Evolutionary conservation across 1,284 basidiomycete genomes (phyloP).

Genomic region (Leucoagaricus sp.): DNA sequence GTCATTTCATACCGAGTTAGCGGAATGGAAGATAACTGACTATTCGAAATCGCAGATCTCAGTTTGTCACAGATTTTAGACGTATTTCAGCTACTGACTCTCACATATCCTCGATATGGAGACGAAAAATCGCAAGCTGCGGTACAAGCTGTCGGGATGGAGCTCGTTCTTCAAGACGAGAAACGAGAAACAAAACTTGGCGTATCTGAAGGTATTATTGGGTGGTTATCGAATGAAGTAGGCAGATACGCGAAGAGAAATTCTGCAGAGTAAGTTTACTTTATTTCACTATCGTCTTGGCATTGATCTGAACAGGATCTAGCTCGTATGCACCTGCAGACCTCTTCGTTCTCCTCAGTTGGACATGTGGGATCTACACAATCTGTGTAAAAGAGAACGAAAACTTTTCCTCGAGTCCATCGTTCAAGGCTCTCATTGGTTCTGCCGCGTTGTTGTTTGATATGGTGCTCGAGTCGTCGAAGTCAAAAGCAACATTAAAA

Average conservation of each 20-base stretch:
- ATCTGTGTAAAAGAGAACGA: slow-evolving; percentile 45
- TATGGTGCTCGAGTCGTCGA: slow-evolving; percentile 49
- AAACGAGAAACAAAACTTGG: slow-evolving; percentile 47
- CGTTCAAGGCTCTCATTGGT: slow-evolving; percentile 52
- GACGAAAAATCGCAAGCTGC: slow-evolving; percentile 72
- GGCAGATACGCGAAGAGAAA: slow-evolving; percentile 51
- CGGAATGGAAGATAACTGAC: neutral
- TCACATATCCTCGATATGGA: slow-evolving; percentile 77
- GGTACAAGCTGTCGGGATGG: slow-evolving; percentile 65
- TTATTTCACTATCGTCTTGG: slow-evolving; percentile 10
- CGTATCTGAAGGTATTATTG: slow-evolving; percentile 68
- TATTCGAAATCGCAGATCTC: slow-evolving; percentile 50
- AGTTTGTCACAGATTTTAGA: slow-evolving; percentile 66
- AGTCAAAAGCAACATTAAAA: slow-evolving; percentile 60
- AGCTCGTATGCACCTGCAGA: slow-evolving; percentile 66
- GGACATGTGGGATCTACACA: slow-evolving; percentile 69
- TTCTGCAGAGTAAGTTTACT: slow-evolving; percentile 46
- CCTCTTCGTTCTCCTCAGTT: slow-evolving; percentile 72
- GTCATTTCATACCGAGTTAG: slow-evolving; percentile 8
- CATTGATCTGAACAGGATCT: slow-evolving; percentile 17
- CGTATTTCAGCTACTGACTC: slow-evolving; percentile 70
- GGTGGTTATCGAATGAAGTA: slow-evolving; percentile 72
- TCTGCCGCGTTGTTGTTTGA: slow-evolving; percentile 63
- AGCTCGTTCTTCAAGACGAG: slow-evolving; percentile 63
- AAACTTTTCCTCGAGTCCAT: slow-evolving; percentile 44